Evolutionary conservation across 768 basidiomycete species (phyloP), one percentile per base, ranked within the genome.

Genomic region (Serpula lacrymans): DNA sequence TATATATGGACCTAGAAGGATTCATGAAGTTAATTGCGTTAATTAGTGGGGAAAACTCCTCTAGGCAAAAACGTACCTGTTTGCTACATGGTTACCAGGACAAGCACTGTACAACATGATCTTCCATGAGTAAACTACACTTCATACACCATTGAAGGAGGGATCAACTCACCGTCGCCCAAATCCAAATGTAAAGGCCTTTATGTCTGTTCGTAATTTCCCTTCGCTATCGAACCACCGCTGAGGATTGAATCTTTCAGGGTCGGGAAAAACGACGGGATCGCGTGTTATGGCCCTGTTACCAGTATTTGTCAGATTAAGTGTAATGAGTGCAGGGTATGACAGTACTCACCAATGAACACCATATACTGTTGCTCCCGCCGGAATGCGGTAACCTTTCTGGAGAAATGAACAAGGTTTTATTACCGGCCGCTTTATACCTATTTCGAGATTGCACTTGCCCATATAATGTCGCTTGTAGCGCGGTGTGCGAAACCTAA

Each of bases 401-500:
- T 61, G 34, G 11, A 8, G 25, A 16, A 20, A n/a, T n/a, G n/a
- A n/a, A n/a, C n/a, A n/a, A n/a, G n/a, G n/a, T n/a, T n/a, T n/a
- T n/a, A n/a, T n/a, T n/a, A n/a, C n/a, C n/a, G n/a, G n/a, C n/a
- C n/a, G n/a, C n/a, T n/a, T n/a, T n/a, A n/a, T n/a, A n/a, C n/a
- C n/a, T n/a, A n/a, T n/a, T n/a, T n/a, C n/a, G n/a, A 38, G 1
- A 34, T 11, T 13, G 11, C 5, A 12, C 40, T 22, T 7, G 77
- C 78, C 74, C 77, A 83, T 14, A 76, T 53, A 29, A 85, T 70
- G 43, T 84, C 81, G 39, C 71, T 74, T 1, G 74, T 83, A 0
- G 81, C 72, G 37, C 72, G 71, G 45, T 84, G 83, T 0, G 77
- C 64, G 36, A 82, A 77, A 0, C 80, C 80, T 52, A 20, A 9